These are phyloP conservation scores for Xylaria sp. DNA, from an alignment of 2,329 filamentous ascomycete genomes.

Conservation along the genomic window DNA sequence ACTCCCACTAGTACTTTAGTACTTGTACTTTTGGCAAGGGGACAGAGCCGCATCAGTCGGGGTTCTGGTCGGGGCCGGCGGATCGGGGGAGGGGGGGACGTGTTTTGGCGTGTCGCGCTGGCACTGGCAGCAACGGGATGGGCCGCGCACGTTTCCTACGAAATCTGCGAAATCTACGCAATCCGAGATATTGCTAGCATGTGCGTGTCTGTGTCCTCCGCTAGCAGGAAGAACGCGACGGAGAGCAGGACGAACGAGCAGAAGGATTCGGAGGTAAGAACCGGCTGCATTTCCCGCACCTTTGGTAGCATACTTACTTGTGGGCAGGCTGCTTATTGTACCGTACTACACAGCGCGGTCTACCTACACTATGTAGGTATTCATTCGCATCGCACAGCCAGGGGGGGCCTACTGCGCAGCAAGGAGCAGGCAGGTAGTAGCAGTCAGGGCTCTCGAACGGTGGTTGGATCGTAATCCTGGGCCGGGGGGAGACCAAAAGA, in stretches of 20 bases:
- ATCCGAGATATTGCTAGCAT: neutral
- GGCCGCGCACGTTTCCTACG: too few species aligned
- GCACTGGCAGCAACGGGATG: too few species aligned
- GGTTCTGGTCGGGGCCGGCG: too few species aligned
- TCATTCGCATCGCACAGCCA: too few species aligned
- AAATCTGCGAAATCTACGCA: neutral
- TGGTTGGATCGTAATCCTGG: neutral
- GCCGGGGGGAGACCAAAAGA: neutral
- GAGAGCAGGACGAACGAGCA: neutral
- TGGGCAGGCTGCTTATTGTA: neutral
- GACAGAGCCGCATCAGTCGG: slow-evolving; percentile 26
- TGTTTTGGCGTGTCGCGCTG: neutral
- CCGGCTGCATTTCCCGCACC: neutral
- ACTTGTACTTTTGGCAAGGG: neutral
- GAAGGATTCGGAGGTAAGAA: neutral
- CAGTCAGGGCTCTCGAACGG: neutral
- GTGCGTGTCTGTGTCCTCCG: neutral
- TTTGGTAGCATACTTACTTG: neutral
- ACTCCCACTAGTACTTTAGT: too few species aligned
- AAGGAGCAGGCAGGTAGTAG: neutral
- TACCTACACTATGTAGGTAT: neutral
- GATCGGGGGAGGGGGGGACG: neutral
- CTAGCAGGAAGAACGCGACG: neutral
- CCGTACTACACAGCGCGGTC: too few species aligned
- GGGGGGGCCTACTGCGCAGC: too few species aligned